These are phyloP conservation scores for Leccinellum rugosiceps DNA, from an alignment of 768 basidiomycete genomes.

Conservation along the genomic window DNA sequence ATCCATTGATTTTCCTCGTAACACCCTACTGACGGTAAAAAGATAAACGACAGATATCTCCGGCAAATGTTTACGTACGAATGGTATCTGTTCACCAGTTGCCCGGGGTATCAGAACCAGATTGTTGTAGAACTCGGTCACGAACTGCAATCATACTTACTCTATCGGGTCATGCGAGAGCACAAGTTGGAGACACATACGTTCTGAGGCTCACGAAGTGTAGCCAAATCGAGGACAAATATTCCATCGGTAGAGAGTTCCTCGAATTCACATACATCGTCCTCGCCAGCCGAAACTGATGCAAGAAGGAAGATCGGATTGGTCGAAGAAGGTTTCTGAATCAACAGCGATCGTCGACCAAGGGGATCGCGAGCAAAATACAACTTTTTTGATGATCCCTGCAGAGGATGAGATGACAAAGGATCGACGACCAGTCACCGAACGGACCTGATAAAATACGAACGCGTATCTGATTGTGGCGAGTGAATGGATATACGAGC, in stretches of 20 bases:
- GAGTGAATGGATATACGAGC: not conserved
- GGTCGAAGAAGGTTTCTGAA: conserved; percentile 51
- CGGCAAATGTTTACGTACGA: conserved; percentile 18
- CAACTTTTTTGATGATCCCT: conserved; percentile 46
- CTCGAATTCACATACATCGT: conserved; percentile 48
- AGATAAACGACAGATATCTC: not conserved
- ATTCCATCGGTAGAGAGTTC: conserved; percentile 61
- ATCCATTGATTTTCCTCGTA: conserved; percentile 43
- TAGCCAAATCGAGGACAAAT: conserved; percentile 48
- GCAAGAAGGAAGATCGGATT: conserved; percentile 58
- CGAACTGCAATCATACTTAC: conserved; percentile 14
- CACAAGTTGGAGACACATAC: conserved; percentile 21
- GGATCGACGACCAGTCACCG: not conserved
- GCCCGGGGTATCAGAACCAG: conserved; percentile 22
- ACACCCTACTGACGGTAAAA: conserved; percentile 36
- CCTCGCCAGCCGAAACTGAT: conserved; percentile 58
- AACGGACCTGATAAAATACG: conserved; percentile 68
- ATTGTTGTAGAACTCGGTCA: conserved; percentile 17
- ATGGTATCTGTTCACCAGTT: conserved; percentile 12
- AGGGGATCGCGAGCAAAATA: conserved; percentile 83
- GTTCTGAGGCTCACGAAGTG: conserved; percentile 18
- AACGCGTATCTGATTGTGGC: conserved; percentile 64
- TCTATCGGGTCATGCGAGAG: not conserved
- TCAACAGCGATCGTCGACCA: conserved; percentile 79
- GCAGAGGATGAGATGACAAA: conserved; percentile 1